Evolutionary conservation across 164 flowering plant genomes (phyloP), one percentile per base, ranked within the genome.

Genomic region (Magnolia officinalis): DNA sequence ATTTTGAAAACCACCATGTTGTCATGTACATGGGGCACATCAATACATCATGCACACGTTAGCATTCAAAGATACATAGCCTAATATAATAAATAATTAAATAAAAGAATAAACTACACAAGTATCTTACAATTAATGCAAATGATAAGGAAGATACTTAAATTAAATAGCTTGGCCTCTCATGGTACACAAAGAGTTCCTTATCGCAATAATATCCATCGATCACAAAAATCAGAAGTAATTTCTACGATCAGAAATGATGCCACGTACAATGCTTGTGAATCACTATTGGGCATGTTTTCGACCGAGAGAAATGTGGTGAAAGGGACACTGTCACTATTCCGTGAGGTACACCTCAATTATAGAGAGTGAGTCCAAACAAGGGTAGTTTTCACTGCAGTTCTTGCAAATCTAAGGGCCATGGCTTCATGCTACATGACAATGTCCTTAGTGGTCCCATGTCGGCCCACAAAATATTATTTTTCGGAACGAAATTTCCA

Each of bases 211-310:
- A 70, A 45, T 10, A 68, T 68, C 71, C 71, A 68, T 29, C 19
- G 20, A 67, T 31, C 49, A 70, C 61, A 11, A 8, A 55, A 29
- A 45, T 49, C 14, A 20, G 58, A 18, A 16, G 18, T 13, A 50
- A 20, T 74, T 64, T 74, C 20, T 23, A 16, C 6, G 76, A 74
- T 65, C 29, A 50, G 14, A n/a, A 50, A 16, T 4, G 11, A 14
- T 21, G 71, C 76, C 66, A 74, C 76, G 76, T 66, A 66, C 20
- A 51, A 1, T 59, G 70, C 70, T 14, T 74, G n/a, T 23, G 49
- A 24, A 65, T 74, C 76, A 74, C 59, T n/a, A 18, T 59, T 31
- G 4, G 4, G 61, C 45, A 24, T 13, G 13, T 65, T 21, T 31
- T 51, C 29, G 14, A 63, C 21, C 14, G 21, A 50, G 71, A 65